Percentiles rank a stretch among this genome's conserved stretches.
Evolutionary conservation across 1,284 basidiomycete species (phyloP).

Genomic region (Irpex lacteus): DNA sequence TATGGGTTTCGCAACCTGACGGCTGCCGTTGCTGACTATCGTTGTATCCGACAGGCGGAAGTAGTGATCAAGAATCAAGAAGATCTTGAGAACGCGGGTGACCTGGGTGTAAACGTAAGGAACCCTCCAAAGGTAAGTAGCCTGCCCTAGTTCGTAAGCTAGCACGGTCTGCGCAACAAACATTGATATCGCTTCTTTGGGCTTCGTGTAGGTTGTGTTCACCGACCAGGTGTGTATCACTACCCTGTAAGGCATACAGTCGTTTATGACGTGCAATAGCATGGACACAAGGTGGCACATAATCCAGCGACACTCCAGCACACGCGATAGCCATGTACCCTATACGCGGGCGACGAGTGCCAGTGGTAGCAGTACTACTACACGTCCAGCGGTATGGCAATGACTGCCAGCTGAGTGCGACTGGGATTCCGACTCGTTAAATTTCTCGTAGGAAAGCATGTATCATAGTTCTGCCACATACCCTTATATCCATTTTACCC

Average conservation of each 20-base stretch:
- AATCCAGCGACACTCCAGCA: too few relatives aligned
- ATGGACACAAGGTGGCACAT: too few relatives aligned
- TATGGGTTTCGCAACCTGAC: neutral
- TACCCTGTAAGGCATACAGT: neutral
- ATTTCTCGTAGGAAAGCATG: too few relatives aligned
- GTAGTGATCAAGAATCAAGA: slow-evolving; percentile 16
- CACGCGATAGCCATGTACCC: too few relatives aligned
- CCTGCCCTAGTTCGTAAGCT: neutral
- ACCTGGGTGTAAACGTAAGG: slow-evolving; percentile 20
- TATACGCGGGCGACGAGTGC: too few relatives aligned
- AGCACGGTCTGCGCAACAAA: neutral
- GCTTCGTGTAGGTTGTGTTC: neutral
- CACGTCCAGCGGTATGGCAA: too few relatives aligned
- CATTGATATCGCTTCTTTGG: neutral
- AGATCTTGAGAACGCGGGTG: slow-evolving; percentile 15
- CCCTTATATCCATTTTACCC: too few relatives aligned
- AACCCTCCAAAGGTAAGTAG: slow-evolving; percentile 23
- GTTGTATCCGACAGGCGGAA: slow-evolving; percentile 17
- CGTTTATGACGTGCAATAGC: too few relatives aligned
- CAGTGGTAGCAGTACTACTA: too few relatives aligned
- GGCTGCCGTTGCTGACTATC: neutral
- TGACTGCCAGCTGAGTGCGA: too few relatives aligned
- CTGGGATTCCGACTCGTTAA: too few relatives aligned
- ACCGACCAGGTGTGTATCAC: neutral
- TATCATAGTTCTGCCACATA: too few relatives aligned